phyloP scores from a whole-genome alignment of 176 grass and related monocot genomes.

The Lolium perenne region DNA sequence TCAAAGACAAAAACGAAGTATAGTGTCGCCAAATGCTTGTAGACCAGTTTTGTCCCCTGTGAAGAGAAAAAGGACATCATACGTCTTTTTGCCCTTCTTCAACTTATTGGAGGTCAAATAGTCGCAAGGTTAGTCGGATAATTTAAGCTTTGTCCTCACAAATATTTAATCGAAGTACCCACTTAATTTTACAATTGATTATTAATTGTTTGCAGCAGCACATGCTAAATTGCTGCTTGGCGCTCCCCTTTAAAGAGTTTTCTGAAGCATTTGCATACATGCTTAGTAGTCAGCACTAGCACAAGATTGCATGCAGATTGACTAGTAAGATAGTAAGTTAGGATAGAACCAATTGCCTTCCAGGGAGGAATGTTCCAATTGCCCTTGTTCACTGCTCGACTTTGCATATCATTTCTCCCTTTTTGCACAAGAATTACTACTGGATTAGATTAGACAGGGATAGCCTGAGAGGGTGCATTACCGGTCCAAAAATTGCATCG shows the following conservation, averaged over 20 bases:
- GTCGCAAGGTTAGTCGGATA: not conserved
- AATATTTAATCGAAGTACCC: not conserved
- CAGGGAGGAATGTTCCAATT: not conserved
- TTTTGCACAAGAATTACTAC: conserved; percentile 29
- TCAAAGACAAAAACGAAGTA: conserved; percentile 97
- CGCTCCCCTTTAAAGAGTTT: not conserved
- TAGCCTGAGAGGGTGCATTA: conserved; percentile 39
- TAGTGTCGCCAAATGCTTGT: conserved; percentile 93
- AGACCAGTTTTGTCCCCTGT: conserved; percentile 78
- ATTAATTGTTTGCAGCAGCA: not conserved
- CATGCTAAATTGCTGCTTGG: not conserved
- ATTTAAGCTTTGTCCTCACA: not conserved
- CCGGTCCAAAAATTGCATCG: conserved; percentile 75
- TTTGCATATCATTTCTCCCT: not conserved
- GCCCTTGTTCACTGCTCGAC: not conserved
- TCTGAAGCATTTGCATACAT: not conserved
- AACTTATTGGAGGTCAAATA: conserved; percentile 3
- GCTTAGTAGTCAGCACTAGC: too few relatives aligned
- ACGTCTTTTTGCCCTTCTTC: not conserved
- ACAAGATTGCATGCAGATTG: not conserved
- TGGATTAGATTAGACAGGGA: not conserved
- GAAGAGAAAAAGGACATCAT: conserved; percentile 29
- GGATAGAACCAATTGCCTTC: not conserved
- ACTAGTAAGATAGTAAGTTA: conserved; percentile 1
- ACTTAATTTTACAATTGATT: not conserved